Conservation (phyloP, 2,329 filamentous ascomycete species). For the Cordyceps cicadae region DNA sequence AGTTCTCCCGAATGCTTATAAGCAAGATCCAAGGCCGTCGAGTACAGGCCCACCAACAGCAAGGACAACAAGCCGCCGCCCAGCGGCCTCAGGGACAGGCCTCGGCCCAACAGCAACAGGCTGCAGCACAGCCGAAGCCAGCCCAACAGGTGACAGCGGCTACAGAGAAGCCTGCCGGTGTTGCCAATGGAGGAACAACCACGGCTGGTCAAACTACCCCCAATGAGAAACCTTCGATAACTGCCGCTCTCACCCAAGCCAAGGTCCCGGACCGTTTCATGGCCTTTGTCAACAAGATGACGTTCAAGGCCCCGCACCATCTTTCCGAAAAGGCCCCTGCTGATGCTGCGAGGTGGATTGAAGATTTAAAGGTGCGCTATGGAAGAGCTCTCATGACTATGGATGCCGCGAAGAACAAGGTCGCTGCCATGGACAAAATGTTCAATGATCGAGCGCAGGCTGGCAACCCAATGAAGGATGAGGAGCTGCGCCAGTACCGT, state of each 20-base stretch:
- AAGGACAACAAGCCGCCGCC: conserved; percentile 18
- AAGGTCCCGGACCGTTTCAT: conserved; percentile 37
- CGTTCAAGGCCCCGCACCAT: conserved; percentile 36
- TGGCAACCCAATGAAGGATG: conserved; percentile 36
- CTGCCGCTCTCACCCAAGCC: conserved; percentile 16
- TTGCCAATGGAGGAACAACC: conserved; percentile 2
- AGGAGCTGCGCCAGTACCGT: conserved; percentile 38
- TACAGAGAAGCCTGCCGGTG: background rate
- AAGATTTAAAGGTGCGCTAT: conserved; percentile 40
- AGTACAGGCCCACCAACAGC: conserved; percentile 26
- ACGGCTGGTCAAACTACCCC: background rate
- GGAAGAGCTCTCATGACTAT: conserved; percentile 40
- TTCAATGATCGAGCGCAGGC: conserved; percentile 35
- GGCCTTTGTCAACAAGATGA: conserved; percentile 39
- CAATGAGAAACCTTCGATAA: background rate
- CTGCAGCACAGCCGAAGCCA: conserved; percentile 5
- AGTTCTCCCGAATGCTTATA: conserved; percentile 52
- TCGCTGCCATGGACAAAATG: conserved; percentile 34
- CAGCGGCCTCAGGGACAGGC: conserved; percentile 13
- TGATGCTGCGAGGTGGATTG: conserved; percentile 40
- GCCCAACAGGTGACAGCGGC: conserved; percentile 6
- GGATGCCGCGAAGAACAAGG: conserved; percentile 35
- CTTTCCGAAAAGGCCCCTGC: conserved; percentile 33
- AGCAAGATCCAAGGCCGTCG: conserved; percentile 40
- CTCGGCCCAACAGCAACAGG: conserved; percentile 15